Evolutionary conservation across 352 stramenopile species (phyloP), one percentile per base, ranked within the genome.

Genomic region (Pythium aquatile): DNA sequence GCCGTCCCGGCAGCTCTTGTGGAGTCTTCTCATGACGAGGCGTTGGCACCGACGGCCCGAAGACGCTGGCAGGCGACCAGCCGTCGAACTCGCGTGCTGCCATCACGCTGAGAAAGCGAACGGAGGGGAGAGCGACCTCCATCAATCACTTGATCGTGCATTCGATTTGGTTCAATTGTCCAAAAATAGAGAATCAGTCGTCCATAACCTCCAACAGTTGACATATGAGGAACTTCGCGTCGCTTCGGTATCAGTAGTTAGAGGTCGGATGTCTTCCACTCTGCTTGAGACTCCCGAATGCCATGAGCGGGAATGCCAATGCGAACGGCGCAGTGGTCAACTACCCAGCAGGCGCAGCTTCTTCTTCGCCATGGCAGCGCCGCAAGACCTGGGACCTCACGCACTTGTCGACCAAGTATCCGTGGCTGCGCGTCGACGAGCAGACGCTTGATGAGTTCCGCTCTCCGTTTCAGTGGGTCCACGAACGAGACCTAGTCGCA

Each of bases 351-450:
- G 9, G 47, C 26, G n/a, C n/a, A 32, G n/a, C 9, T 16, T 14
- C 14, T 16, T 14, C 14, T 13, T 48, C 20, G 6, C 11, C 55
- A 29, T 17, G 9, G 16, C 32, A 26, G 32, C 40, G 53, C 3
- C 52, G 51, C 5, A 58, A 58, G 35, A 42, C 42, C 28, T 90
- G 79, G 81, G 83, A 93, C 35, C 63, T 88, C 55, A 79, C 69
- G 28, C 72, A 87, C 26, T 51, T 93, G 17, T 68, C 69, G 13
- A 48, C 70, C 54, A 93, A 93, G 70, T 93, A 93, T 67, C 84
- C 84, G 30, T 93, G 84, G 84, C 74, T 93, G 49, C 82, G 78
- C 52, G 76, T 90, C 26, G 83, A 91, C 35, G 68, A 70, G 14
- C 65, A 81, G 65, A 81, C 84, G 17, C 66, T 93, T 29, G 69